Evolutionary conservation across 2,329 filamentous ascomycete species (phyloP), one percentile per base, ranked within the genome.

Genomic region (Ophiosphaerella narmari): DNA sequence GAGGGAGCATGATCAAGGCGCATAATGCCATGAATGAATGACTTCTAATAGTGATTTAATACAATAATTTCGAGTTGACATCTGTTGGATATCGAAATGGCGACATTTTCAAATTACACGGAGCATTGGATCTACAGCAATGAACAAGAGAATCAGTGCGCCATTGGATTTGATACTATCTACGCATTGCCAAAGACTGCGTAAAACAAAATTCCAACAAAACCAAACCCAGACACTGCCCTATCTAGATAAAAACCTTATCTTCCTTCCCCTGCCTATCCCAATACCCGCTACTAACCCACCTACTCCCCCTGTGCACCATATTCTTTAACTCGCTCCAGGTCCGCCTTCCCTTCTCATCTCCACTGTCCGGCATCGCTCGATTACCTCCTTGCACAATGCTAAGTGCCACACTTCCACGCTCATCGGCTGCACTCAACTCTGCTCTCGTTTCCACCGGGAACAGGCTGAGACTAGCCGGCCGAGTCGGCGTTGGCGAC

Each of bases 261-360:
- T 57, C 51, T 7, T 49, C 48, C 40, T 44, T 52, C 4, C 44
- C 38, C 42, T 59, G 53, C 36, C 50, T 51, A 11, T 59, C 49
- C 50, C 55, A 61, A 32, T 53, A 52, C 24, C 46, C 39, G 4
- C 48, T 47, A 51, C 50, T 50, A 31, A 56, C 48, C 46, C 50
- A 55, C 29, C 50, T 34, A 39, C 52, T 54, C 7, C 48, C 46
- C 38, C 59, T 44, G n/a, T 56, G 40, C 35, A 65, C 31, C 31
- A 60, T 50, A 16, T 46, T 50, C 52, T 58, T 68, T 53, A 58
- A 46, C 44, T 59, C 65, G 23, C 63, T 63, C 67, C 63, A 63
- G 31, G 55, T 63, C 51, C 56, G 60, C 53, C 48, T 50, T 31
- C 50, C 43, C 49, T 50, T 55, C 23, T 26, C 45, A 43, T 47